These are phyloP conservation scores for Acanthamoeba lenticulata DNA, from an alignment of 208 protist species.

Conservation along the genomic window DNA sequence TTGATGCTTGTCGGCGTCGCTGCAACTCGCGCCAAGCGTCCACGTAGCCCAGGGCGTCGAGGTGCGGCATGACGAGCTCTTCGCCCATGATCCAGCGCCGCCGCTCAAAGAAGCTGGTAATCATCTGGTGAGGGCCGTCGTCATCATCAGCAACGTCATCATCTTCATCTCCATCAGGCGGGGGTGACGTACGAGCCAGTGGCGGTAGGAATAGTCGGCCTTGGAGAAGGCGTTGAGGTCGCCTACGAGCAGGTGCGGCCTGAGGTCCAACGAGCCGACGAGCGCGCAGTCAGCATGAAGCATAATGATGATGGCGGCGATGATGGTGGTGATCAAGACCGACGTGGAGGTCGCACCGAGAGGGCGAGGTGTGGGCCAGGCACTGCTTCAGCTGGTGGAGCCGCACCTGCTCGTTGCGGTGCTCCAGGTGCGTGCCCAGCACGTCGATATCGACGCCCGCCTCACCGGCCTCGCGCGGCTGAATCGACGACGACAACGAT, in stretches of 20 bases:
- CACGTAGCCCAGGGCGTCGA: not conserved
- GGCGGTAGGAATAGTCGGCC: not conserved
- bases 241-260: not conserved
- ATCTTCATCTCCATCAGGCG: not conserved
- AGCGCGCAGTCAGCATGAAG: too few relatives aligned
- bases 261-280: not conserved
- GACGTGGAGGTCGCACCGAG: not conserved
- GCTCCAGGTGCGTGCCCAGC: constrained; percentile 25
- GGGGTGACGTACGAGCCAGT: constrained; percentile 1
- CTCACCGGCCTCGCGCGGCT: not conserved
- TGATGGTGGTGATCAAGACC: not conserved
- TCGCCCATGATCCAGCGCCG: not conserved
- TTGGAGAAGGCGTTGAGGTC: constrained; percentile 40
- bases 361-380: not conserved
- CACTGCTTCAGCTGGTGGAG: not conserved
- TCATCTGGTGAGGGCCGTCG: not conserved
- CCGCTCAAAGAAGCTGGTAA: not conserved
- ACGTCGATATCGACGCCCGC: not conserved
- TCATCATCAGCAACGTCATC: not conserved
- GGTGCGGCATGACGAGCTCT: not conserved
- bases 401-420: not conserved
- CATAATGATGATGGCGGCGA: not conserved
- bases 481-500: not conserved
- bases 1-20: not conserved
- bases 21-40: not conserved